Evolutionary conservation across 164 flowering plant species (phyloP).

Genomic region (Malania oleifera): DNA sequence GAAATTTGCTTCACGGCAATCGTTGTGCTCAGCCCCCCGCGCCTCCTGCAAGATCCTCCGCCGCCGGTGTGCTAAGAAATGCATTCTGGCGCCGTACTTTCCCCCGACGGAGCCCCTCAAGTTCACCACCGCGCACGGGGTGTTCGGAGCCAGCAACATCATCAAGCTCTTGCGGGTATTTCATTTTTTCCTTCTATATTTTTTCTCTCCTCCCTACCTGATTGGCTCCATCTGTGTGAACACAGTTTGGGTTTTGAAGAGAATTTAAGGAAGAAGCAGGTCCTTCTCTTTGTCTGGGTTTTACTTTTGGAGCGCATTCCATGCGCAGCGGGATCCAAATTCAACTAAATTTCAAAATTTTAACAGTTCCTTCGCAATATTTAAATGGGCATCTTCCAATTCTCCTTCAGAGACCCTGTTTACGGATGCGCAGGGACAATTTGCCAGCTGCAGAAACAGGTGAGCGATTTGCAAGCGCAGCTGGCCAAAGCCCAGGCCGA

Average conservation of each 20-base stretch:
- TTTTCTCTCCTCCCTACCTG: no score
- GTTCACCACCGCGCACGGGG: neutral
- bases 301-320: no score
- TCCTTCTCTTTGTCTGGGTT: no score
- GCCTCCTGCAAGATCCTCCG: neutral
- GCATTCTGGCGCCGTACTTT: neutral
- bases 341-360: no score
- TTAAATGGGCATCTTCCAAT: no score
- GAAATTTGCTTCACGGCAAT: no score
- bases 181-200: neutral
- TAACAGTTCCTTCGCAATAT: no score
- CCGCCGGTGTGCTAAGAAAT: neutral
- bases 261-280: no score
- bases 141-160: conserved; percentile 4
- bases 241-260: no score
- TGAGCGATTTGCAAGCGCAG: neutral
- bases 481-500: neutral
- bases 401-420: neutral
- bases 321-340: no score
- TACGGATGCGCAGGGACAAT: neutral
- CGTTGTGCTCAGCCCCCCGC: no score
- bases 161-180: neutral
- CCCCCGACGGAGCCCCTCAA: neutral
- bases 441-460: neutral
- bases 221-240: no score